A percentile compares a stretch with the other conserved stretches of the same genome.
phyloP scores from a whole-genome alignment of 371 early-diverging fungal species.

The Massospora cicadina region DNA sequence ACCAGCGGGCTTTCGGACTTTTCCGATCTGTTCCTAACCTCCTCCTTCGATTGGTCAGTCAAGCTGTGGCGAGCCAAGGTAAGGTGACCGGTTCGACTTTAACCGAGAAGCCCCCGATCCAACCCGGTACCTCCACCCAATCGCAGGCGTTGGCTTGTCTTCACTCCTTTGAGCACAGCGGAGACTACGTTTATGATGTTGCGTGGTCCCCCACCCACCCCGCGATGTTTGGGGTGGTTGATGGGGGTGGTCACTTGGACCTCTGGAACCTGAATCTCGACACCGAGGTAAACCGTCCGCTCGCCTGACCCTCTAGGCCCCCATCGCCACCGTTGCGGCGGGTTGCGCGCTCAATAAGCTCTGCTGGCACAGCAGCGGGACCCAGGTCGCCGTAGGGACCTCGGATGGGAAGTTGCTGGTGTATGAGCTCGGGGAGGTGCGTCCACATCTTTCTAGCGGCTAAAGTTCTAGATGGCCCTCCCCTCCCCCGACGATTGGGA shows the following conservation, averaged over 20 bases:
- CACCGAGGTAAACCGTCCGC: slow-evolving; percentile 35
- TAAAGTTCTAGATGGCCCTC: slow-evolving; percentile 25
- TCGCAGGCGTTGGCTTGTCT: slow-evolving; percentile 38
- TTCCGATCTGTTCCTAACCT: slow-evolving; percentile 75
- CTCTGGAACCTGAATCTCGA: slow-evolving; percentile 84
- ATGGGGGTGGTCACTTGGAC: slow-evolving; percentile 75
- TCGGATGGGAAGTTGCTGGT: slow-evolving; percentile 74
- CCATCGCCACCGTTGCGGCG: slow-evolving; percentile 40
- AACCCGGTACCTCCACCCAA: slow-evolving; percentile 36
- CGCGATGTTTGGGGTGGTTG: slow-evolving; percentile 77
- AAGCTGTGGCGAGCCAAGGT: slow-evolving; percentile 85
- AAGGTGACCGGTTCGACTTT: not conserved
- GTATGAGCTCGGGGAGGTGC: slow-evolving; percentile 33
- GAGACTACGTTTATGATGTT: slow-evolving; percentile 91
- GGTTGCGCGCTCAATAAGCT: slow-evolving; percentile 80
- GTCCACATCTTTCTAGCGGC: not conserved
- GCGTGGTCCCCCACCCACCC: slow-evolving; percentile 93
- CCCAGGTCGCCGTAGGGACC: slow-evolving; percentile 61
- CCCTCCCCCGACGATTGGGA: slow-evolving; percentile 49
- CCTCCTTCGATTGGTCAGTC: slow-evolving; percentile 88
- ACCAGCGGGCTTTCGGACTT: slow-evolving; percentile 54
- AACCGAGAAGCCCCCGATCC: slow-evolving; percentile 30
- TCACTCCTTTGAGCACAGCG: slow-evolving; percentile 75
- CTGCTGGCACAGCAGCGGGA: slow-evolving; percentile 80
- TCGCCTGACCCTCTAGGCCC: slow-evolving; percentile 22